Evolutionary conservation across 257 asterid genomes (phyloP), one percentile per base, ranked within the genome.

Genomic region (Ehretia macrophylla): DNA sequence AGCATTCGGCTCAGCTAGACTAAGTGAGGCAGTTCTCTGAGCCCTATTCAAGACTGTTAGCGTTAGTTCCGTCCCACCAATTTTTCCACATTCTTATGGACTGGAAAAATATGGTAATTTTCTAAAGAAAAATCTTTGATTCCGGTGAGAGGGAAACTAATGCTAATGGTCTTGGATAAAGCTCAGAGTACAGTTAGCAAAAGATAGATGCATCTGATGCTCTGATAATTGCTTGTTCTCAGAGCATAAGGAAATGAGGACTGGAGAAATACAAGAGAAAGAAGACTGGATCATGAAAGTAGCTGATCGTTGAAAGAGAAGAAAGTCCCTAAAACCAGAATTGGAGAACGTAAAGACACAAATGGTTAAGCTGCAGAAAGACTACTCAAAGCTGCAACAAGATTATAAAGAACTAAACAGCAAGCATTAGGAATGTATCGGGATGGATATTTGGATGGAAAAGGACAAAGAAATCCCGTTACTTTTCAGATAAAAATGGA

Each of bases 241-340:
- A 14, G 94, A 82, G 79, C 94, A 84, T 62, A 72, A 66, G 72
- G 85, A 83, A 70, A 52, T 88, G 73, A 77, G 94, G 74, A 76
- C 69, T n/a, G n/a, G n/a, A 5, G 68, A 66, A 56, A 55, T 84
- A 37, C 88, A 74, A 74, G 77, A 76, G 59, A 84, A 59, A 60
- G 64, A 47, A 59, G 73, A 63, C 17, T 65, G 18, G 87, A 69
- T 14, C 79, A 72, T 58, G 90, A 75, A 58, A 66, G 76, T 27
- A 65, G 63, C 38, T 63, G 67, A 60, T 69, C 74, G 38, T 75
- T 82, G 11, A 78, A 82, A 53, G 76, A 79, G 81, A 77, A 77
- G 60, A 90, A 88, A 62, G 82, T 61, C 78, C 57, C 88, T 88
- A 47, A 83, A 64, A 75, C 54, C 65, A 68, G 96, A 85, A 69